phyloP scores from a whole-genome alignment of 2,329 filamentous ascomycete genomes.

The Magnaporthiopsis incrustans region DNA sequence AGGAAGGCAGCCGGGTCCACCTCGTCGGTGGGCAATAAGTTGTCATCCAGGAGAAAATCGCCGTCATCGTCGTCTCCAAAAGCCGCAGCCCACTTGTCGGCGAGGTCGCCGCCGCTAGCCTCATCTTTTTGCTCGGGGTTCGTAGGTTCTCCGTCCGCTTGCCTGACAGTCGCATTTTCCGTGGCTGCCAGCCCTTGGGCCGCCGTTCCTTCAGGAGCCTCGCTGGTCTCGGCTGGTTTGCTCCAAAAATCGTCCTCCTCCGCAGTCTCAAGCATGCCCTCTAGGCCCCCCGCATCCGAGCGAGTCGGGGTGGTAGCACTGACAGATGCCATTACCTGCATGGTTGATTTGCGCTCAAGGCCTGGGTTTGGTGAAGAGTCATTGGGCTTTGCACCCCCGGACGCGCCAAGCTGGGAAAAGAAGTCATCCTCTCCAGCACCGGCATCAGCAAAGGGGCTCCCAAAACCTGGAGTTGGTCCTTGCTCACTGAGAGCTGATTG shows the following conservation, averaged over 20 bases:
- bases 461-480: neutral
- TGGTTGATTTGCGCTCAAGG: slow-evolving; percentile 62
- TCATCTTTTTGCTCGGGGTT: slow-evolving; percentile 15
- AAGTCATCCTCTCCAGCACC: slow-evolving; percentile 48
- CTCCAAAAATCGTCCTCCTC: slow-evolving; percentile 9
- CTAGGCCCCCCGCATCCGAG: slow-evolving; percentile 16
- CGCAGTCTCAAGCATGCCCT: slow-evolving; percentile 20
- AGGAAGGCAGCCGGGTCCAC: slow-evolving; percentile 60
- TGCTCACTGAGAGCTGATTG: neutral
- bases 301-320: slow-evolving; percentile 23
- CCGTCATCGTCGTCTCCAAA: slow-evolving; percentile 68
- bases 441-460: slow-evolving; percentile 4
- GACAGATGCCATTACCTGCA: slow-evolving; percentile 52
- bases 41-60: slow-evolving; percentile 53
- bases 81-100: slow-evolving; percentile 76
- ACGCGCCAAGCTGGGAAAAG: slow-evolving; percentile 43
- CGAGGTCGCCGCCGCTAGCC: slow-evolving; percentile 51
- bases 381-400: slow-evolving; percentile 8
- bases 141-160: slow-evolving; percentile 11
- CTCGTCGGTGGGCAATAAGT: slow-evolving; percentile 29
- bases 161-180: slow-evolving; percentile 17
- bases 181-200: slow-evolving; percentile 11
- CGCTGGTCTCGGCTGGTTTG: neutral
- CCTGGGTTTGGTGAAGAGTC: slow-evolving; percentile 18
- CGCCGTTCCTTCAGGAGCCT: neutral